Conservation (phyloP, 2,329 filamentous ascomycete species). For the Cladorrhinum sp. region DNA sequence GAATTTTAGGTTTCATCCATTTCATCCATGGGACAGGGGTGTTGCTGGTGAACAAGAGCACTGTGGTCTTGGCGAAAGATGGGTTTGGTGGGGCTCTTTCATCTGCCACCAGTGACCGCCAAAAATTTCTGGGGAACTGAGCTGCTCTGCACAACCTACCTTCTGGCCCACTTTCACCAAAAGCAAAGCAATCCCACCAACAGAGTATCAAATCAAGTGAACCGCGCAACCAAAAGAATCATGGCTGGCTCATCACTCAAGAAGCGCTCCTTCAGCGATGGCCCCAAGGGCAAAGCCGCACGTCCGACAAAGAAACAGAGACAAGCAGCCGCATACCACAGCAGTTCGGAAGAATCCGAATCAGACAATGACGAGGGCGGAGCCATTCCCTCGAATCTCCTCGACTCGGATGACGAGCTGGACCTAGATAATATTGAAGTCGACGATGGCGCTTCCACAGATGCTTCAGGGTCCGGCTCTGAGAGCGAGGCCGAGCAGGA, state of each 20-base stretch:
- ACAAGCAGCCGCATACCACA: constrained; percentile 50
- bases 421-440: constrained; percentile 52
- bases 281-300: constrained; percentile 32
- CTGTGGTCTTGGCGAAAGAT: neutral
- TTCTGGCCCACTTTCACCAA: neutral
- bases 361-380: constrained; percentile 42
- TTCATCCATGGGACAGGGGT: too few relatives aligned
- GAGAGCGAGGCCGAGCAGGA: constrained; percentile 27
- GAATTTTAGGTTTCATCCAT: too few relatives aligned
- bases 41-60: neutral
- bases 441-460: constrained; percentile 45
- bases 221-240: constrained; percentile 15
- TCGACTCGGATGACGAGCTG: constrained; percentile 54
- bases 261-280: constrained; percentile 35
- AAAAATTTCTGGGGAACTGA: constrained; percentile 28
- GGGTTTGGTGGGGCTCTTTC: neutral
- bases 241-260: constrained; percentile 32
- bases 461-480: constrained; percentile 34
- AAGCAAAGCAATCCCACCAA: constrained; percentile 6
- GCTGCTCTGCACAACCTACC: constrained; percentile 4
- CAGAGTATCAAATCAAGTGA: constrained; percentile 6
- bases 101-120: constrained; percentile 26
- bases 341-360: constrained; percentile 45
- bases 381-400: constrained; percentile 44
- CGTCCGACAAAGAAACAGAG: constrained; percentile 51